A percentile compares a stretch with the other conserved stretches of the same genome.
These are phyloP conservation scores for Cardiospermum halicacabum DNA, from an alignment of 345 rosid species.

Conservation along the genomic window DNA sequence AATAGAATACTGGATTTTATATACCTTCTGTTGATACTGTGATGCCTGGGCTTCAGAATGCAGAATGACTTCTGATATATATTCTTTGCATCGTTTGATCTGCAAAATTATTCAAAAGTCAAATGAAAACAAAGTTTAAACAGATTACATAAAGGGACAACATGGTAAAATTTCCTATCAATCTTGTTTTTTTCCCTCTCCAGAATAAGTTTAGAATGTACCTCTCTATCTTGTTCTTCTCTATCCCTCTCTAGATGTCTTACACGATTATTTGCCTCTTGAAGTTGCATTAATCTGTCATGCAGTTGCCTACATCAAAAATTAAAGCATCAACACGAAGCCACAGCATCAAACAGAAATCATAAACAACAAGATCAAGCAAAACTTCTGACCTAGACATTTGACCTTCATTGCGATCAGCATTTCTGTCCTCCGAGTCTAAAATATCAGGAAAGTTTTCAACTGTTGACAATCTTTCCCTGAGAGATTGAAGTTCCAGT, in stretches of 20 bases:
- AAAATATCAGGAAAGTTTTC: conserved; percentile 48
- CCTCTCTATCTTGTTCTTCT: conserved; percentile 67
- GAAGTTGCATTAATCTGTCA: conserved; percentile 38
- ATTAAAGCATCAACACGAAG: conserved; percentile 8
- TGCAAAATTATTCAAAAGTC: conserved; percentile 26
- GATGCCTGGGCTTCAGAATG: conserved; percentile 95
- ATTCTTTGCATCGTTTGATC: conserved; percentile 71
- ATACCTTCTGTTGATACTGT: conserved; percentile 86
- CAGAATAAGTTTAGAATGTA: conserved; percentile 19
- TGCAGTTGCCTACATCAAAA: conserved; percentile 34
- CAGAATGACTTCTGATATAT: conserved; percentile 68
- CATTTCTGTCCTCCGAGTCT: conserved; percentile 30
- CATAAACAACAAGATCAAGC: conserved; percentile 15
- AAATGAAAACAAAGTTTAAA: background rate
- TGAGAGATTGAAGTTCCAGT: conserved; percentile 64
- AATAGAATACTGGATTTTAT: conserved; percentile 1
- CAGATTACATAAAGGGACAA: background rate
- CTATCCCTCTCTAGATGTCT: conserved; percentile 50
- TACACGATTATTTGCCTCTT: conserved; percentile 43
- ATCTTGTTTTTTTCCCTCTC: conserved; percentile 12
- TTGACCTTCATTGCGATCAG: conserved; percentile 34
- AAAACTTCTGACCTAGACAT: conserved; percentile 39
- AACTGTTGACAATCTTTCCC: conserved; percentile 55
- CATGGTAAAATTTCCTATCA: conserved; percentile 2
- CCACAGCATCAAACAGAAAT: conserved; percentile 18